Percentiles rank a stretch among this genome's conserved stretches.
Conservation (phyloP, 441 rosid genomes). For the Corymbia calophylla region DNA sequence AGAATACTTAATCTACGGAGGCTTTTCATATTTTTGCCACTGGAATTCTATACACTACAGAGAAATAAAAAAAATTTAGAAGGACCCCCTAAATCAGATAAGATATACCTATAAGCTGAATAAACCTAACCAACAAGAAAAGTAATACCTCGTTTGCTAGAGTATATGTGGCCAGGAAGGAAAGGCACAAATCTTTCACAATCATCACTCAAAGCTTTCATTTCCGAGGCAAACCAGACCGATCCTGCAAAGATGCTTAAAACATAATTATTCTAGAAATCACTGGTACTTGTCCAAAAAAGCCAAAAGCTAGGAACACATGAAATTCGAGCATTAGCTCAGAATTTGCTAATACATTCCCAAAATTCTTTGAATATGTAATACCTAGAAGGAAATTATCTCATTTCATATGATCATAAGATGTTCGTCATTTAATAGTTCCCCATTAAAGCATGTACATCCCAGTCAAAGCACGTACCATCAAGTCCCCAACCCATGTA, state of each 20-base stretch:
- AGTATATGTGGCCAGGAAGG: constrained; percentile 89
- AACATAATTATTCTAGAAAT: neutral
- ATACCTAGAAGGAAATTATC: neutral
- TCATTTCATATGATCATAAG: neutral
- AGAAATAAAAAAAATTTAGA: neutral
- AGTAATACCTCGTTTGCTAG: constrained; percentile 82
- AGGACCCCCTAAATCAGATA: neutral
- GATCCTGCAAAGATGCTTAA: constrained; percentile 53
- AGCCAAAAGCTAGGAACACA: neutral
- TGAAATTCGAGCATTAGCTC: neutral
- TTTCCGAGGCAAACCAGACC: constrained; percentile 96
- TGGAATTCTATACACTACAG: neutral
- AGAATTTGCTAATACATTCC: neutral
- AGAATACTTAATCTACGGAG: neutral
- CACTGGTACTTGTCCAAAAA: neutral
- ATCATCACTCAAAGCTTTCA: constrained; percentile 98
- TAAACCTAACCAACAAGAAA: neutral
- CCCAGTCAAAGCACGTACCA: constrained; percentile 37
- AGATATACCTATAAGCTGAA: neutral
- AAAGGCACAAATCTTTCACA: constrained; percentile 84
- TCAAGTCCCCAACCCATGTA: constrained; percentile 99
- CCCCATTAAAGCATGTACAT: neutral
- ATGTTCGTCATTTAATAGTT: neutral
- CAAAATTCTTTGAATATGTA: neutral
- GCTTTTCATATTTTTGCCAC: neutral